Evolutionary conservation across 2,329 filamentous ascomycete genomes (phyloP), one percentile per base, ranked within the genome.

Genomic region (Rhynchosporium agropyri): DNA sequence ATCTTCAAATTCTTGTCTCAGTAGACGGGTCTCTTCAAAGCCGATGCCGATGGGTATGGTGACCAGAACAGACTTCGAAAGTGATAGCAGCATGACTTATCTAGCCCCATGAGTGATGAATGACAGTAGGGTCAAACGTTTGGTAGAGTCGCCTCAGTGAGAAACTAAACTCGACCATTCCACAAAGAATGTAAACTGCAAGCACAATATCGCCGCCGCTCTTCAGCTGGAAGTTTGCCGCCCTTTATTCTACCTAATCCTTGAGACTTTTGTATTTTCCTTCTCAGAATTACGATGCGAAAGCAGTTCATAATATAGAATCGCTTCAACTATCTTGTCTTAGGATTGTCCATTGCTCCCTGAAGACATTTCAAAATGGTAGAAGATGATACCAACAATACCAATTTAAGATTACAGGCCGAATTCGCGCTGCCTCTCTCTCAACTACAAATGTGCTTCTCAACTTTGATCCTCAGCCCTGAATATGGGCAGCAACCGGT

Each of bases 401-500:
- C 51, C 43, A 8, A 1, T 13, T 48, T 12, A 50, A 29, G 4
- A 58, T 63, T 36, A 51, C 48, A 40, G 64, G 64, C 20, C 64
- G 63, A 3, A 46, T 67, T 8, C 62, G 67, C 5, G 60, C 29
- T 12, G 65, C 60, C 9, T 69, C 65, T 3, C 2, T 63, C 31
- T 64, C 62, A 45, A 36, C 64, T 3, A 61, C 60, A 3, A 62
- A 64, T 58, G 58, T 64, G 12, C 60, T 68, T 26, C 45, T 67
- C 15, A 65, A 65, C 36, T 67, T 65, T 48, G 66, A 68, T 26
- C 66, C 68, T 3, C 65, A 67, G 31, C 61, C 60, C 2, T 63
- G 66, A 12, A 69, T 67, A 60, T 68, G 67, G 63, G 64, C 61
- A 49, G 66, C 66, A 33, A 68, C 62, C 0, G 62, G 67, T 5